A percentile compares a stretch with the other conserved stretches of the same genome.
Conservation (phyloP, 768 basidiomycete genomes). For the Baorangia bicolor region DNA sequence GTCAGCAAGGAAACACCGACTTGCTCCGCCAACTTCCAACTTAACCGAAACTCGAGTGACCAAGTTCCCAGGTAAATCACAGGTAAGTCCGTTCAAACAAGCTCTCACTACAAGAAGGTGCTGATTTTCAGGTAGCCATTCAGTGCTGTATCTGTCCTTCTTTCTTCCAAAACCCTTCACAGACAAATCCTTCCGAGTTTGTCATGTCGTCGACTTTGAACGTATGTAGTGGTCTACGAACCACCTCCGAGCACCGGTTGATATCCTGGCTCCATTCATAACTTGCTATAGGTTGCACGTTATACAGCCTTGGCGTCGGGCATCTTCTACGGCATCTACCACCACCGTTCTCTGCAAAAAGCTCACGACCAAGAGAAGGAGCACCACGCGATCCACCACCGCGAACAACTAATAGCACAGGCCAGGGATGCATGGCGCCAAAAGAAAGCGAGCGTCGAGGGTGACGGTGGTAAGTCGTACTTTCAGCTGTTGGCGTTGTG, state of each 20-base stretch:
- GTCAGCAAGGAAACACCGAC: slow-evolving; percentile 31
- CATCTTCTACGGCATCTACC: slow-evolving; percentile 87
- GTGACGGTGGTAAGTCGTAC: slow-evolving; percentile 51
- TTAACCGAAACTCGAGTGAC: slow-evolving; percentile 15
- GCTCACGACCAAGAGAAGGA: slow-evolving; percentile 75
- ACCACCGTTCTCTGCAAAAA: slow-evolving; percentile 86
- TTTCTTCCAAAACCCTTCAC: slow-evolving; percentile 6
- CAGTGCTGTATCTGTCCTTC: slow-evolving; percentile 16
- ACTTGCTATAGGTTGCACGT: slow-evolving; percentile 72
- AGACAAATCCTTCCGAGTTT: slow-evolving; percentile 13
- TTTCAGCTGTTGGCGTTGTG: slow-evolving; percentile 1
- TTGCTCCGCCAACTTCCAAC: slow-evolving; percentile 25
- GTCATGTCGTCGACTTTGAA: slow-evolving; percentile 76
- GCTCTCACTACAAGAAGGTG: background rate
- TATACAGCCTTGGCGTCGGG: slow-evolving; percentile 89
- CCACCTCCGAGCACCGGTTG: background rate
- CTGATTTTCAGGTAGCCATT: slow-evolving; percentile 10
- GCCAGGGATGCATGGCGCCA: slow-evolving; percentile 91
- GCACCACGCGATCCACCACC: slow-evolving; percentile 67
- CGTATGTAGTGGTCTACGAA: slow-evolving; percentile 44
- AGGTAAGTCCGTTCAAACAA: slow-evolving; percentile 5
- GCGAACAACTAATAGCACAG: slow-evolving; percentile 76
- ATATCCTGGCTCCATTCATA: slow-evolving; percentile 1
- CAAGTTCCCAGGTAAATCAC: slow-evolving; percentile 4
- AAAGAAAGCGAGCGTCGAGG: slow-evolving; percentile 58